phyloP scores from a whole-genome alignment of 192 early-diverging fungal species.

The Entomortierella beljakovae region DNA sequence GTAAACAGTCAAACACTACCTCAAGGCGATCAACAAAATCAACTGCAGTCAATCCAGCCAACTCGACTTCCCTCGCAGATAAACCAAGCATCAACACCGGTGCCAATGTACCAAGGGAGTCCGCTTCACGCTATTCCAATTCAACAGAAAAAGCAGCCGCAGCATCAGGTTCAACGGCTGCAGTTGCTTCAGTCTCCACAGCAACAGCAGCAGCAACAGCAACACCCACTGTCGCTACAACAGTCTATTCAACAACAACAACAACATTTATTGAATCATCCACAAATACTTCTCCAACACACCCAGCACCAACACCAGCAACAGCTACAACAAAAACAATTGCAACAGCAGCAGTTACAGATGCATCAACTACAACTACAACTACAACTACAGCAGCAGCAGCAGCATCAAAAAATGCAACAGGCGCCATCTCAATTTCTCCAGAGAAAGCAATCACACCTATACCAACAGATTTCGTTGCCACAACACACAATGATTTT shows the following conservation, averaged over 20 bases:
- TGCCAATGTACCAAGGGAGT: not conserved
- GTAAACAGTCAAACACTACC: too few species aligned
- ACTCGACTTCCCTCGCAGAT: not conserved
- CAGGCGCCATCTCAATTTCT: conserved; percentile 3
- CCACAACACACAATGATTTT: not conserved
- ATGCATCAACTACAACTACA: conserved; percentile 19
- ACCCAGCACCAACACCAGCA: not conserved
- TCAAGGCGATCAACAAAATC: conserved; percentile 7
- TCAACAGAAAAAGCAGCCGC: conserved; percentile 8
- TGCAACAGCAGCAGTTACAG: conserved; percentile 20
- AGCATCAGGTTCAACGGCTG: conserved; percentile 2
- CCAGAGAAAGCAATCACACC: not conserved
- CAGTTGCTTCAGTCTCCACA: not conserved
- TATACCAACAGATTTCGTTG: not conserved
- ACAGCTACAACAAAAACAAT: conserved; percentile 6
- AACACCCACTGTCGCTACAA: conserved; percentile 19
- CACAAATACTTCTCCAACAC: conserved; percentile 13
- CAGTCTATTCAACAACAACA: conserved; percentile 15
- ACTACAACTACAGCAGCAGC: conserved; percentile 3
- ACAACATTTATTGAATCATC: not conserved
- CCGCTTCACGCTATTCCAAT: not conserved
- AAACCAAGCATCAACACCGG: too few species aligned
- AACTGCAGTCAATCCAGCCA: not conserved
- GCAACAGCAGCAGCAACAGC: conserved; percentile 17
- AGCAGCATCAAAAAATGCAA: conserved; percentile 9